These are phyloP conservation scores for Glycine soja DNA, from an alignment of 306 rosid species.

Conservation along the genomic window DNA sequence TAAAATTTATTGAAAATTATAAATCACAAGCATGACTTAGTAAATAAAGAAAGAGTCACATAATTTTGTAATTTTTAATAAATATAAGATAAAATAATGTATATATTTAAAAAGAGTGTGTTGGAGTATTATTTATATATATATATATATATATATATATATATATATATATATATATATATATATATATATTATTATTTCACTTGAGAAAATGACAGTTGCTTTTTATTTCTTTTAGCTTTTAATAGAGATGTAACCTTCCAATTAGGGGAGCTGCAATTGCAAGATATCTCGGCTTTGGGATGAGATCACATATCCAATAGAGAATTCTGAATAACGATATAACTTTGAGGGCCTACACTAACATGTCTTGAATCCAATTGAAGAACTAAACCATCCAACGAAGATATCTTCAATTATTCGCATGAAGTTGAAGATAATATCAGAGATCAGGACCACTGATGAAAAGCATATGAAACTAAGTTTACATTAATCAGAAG, in stretches of 20 bases:
- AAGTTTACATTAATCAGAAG: conserved; percentile 33
- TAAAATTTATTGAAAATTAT: too few relatives aligned
- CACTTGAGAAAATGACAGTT: conserved; percentile 5
- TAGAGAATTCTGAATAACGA: conserved; percentile 23
- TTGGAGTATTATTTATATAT: too few relatives aligned
- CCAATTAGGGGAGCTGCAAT: conserved; percentile 20
- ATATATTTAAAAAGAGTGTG: too few relatives aligned
- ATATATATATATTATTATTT: neutral
- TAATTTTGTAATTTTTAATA: too few relatives aligned
- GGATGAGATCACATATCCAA: conserved; percentile 28
- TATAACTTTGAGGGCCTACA: conserved; percentile 35
- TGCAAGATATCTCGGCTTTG: conserved; percentile 41
- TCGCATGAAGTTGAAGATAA: conserved; percentile 14
- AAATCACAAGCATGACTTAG: too few relatives aligned
- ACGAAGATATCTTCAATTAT: conserved; percentile 32
- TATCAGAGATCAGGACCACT: conserved; percentile 39
- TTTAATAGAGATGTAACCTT: conserved; percentile 25
- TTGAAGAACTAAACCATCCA: conserved; percentile 38
- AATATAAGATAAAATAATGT: too few relatives aligned
- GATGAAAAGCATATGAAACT: conserved; percentile 12
- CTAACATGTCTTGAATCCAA: conserved; percentile 35
- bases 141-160: too few relatives aligned
- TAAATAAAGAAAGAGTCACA: too few relatives aligned
- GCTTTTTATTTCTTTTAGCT: neutral
- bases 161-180: neutral